phyloP scores from a whole-genome alignment of 768 basidiomycete species.

The Lentinula detonsa region DNA sequence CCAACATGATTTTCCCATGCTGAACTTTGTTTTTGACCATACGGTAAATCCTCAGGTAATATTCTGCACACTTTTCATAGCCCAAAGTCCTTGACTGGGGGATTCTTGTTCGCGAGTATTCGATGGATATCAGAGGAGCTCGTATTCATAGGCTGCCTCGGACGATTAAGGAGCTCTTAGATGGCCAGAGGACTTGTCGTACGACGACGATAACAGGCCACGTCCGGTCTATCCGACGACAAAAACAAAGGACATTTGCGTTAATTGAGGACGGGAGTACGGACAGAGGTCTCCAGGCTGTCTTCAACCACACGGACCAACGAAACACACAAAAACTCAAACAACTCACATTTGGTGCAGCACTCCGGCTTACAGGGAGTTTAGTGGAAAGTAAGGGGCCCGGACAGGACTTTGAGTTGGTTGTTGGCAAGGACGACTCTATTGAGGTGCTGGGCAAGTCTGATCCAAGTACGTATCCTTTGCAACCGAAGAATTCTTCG shows the following conservation, averaged over 20 bases:
- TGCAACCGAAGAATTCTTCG: background rate
- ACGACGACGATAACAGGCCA: constrained; percentile 63
- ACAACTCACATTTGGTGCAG: constrained; percentile 32
- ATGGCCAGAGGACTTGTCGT: too few relatives aligned
- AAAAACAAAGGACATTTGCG: constrained; percentile 86
- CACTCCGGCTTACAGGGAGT: constrained; percentile 35
- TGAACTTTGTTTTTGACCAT: too few relatives aligned
- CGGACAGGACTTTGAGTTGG: constrained; percentile 43
- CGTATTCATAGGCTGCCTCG: background rate
- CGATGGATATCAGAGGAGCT: too few relatives aligned
- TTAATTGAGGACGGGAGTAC: constrained; percentile 80
- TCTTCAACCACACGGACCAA: constrained; percentile 35
- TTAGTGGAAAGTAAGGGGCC: constrained; percentile 37
- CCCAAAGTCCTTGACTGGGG: too few relatives aligned
- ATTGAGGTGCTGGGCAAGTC: constrained; percentile 39
- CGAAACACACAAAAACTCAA: background rate
- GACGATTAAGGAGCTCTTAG: too few relatives aligned
- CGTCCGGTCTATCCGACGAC: constrained; percentile 79
- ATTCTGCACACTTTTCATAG: too few relatives aligned
- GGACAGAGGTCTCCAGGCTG: constrained; percentile 67
- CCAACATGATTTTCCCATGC: background rate
- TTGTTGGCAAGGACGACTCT: constrained; percentile 19
- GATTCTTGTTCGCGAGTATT: too few relatives aligned
- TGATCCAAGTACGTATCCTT: constrained; percentile 34
- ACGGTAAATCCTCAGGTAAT: too few relatives aligned